Evolutionary conservation across 371 early-diverging fungal genomes (phyloP), one percentile per base, ranked within the genome.

Genomic region (Zychaea mexicana): DNA sequence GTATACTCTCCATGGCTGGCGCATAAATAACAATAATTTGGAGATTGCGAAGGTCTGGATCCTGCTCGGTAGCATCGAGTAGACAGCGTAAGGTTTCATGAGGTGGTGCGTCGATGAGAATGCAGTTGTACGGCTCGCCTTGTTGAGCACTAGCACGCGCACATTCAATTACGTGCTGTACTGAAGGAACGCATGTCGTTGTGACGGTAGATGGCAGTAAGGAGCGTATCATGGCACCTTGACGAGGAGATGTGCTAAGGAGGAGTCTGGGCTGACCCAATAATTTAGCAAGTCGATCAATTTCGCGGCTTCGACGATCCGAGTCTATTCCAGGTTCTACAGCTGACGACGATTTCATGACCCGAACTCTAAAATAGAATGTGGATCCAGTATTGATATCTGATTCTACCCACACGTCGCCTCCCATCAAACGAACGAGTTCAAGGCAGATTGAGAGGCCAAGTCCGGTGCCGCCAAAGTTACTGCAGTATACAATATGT

Each of bases 381-480:
- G 78, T 80, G 0, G 86, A 81, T 2, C 88, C 88, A 21, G 72
- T 42, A 32, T 77, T 82, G 32, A 77, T 76, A 12, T 65, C 61
- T 0, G 85, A 84, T 7, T 82, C 72, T 0, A 87, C 88, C 21
- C 69, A 62, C 17, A 87, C 79, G 31, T 71, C 70, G 22, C 89
- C 89, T 38, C 82, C 67, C 87, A 88, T 83, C 15, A 84, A 65
- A 17, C 76, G 62, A 8, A 85, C 83, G 19, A 89, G 71, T 46
- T 81, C 78, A 6, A 82, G 66, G 52, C 84, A 83, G 21, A 89
- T 87, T 17, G 84, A 80, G 19, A 89, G 71, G n/a, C 89, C 89
- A 7, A 89, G 59, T 4, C 89, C 89, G 3, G 87, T 87, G 17
- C 89, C 89, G 22, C 87, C 87, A 72, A 83, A 87, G 21, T 72